Percentiles rank a stretch among this genome's conserved stretches.
These are phyloP conservation scores for Rhizoctonia solani DNA, from an alignment of 1,284 basidiomycete species.

Conservation along the genomic window DNA sequence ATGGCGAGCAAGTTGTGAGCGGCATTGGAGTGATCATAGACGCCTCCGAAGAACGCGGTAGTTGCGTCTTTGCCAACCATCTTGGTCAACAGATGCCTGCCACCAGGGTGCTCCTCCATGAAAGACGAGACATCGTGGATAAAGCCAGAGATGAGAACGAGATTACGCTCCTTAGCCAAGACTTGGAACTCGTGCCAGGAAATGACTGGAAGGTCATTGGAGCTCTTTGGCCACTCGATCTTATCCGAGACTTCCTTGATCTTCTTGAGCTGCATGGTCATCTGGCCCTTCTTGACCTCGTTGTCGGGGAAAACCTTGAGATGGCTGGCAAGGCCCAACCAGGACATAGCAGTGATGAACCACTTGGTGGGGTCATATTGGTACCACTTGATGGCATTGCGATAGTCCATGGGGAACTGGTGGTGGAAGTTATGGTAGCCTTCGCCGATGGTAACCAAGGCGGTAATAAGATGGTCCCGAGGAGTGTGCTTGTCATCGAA, in stretches of 20 bases:
- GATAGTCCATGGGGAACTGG: conserved; percentile 92
- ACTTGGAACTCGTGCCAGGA: conserved; percentile 84
- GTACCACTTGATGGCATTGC: conserved; percentile 91
- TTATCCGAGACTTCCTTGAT: conserved; percentile 70
- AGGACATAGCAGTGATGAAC: conserved; percentile 75
- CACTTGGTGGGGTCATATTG: conserved; percentile 90
- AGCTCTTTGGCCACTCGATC: conserved; percentile 76
- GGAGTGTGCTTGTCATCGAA: conserved; percentile 97
- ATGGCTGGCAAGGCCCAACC: conserved; percentile 79
- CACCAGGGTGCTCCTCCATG: conserved; percentile 88
- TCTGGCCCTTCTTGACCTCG: conserved; percentile 87
- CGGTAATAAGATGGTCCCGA: conserved; percentile 83
- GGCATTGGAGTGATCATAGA: conserved; percentile 91
- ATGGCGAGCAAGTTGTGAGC: conserved; percentile 84
- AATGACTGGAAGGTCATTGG: conserved; percentile 77
- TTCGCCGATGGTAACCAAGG: conserved; percentile 86
- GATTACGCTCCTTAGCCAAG: conserved; percentile 72
- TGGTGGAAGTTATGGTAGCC: conserved; percentile 98
- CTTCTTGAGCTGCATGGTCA: conserved; percentile 90
- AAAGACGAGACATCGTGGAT: conserved; percentile 89
- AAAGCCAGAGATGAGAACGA: conserved; percentile 84
- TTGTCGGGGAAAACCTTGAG: conserved; percentile 93
- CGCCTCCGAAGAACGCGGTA: conserved; percentile 90
- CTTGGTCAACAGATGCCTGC: conserved; percentile 60
- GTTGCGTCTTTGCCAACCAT: conserved; percentile 83